Conservation (phyloP, 306 rosid species). For the Morella rubra region DNA sequence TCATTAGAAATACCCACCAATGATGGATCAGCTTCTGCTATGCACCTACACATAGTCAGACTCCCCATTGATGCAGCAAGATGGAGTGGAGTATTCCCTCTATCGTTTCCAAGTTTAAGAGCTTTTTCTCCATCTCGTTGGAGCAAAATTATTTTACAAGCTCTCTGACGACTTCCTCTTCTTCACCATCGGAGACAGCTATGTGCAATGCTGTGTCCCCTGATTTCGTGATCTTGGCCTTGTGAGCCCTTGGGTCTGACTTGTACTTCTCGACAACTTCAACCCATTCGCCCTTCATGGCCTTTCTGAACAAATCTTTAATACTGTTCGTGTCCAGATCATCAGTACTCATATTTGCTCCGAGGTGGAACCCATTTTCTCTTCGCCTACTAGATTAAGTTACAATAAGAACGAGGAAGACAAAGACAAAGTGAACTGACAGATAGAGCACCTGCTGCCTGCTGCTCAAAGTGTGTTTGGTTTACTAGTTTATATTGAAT, state of each 20-base stretch:
- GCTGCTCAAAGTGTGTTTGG: no score
- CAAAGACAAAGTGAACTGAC: no score
- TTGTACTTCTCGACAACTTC: conserved; percentile 19
- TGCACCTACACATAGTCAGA: conserved; percentile 29
- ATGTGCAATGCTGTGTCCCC: conserved; percentile 55
- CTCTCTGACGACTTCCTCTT: background rate
- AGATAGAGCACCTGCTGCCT: no score
- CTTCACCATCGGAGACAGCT: conserved; percentile 47
- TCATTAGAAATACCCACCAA: conserved; percentile 31
- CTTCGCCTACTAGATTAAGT: no score
- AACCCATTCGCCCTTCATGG: conserved; percentile 45
- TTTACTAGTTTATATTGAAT: no score
- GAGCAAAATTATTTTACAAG: background rate
- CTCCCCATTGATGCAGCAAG: conserved; percentile 41
- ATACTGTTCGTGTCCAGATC: background rate
- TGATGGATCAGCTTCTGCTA: background rate
- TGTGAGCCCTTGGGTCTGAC: background rate
- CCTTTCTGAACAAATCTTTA: background rate
- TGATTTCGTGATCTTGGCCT: conserved; percentile 34
- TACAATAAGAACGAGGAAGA: no score
- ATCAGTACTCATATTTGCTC: no score
- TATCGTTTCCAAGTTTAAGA: conserved; percentile 16
- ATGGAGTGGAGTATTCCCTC: conserved; percentile 46
- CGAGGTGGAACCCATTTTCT: no score
- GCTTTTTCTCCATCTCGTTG: background rate